Evolutionary conservation across 441 rosid genomes (phyloP).

Genomic region (Mallotus japonicus): DNA sequence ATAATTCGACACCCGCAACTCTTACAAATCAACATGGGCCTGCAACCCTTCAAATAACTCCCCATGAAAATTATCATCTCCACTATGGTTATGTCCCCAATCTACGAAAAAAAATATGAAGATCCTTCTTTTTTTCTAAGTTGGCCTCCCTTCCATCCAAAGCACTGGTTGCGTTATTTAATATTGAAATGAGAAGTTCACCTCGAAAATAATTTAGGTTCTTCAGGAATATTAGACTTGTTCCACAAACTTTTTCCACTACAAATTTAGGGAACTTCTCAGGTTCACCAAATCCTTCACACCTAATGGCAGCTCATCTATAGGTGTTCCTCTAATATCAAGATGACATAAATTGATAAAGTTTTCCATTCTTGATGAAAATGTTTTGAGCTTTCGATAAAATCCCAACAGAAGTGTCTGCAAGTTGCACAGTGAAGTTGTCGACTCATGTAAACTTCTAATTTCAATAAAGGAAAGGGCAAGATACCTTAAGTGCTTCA

Average conservation of each 20-base stretch:
- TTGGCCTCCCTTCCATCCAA: slow-evolving; percentile 14
- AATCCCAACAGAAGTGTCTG: neutral
- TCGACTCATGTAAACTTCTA: neutral
- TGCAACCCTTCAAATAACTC: slow-evolving; percentile 22
- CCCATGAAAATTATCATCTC: neutral
- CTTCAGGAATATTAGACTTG: neutral
- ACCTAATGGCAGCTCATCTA: too few species aligned
- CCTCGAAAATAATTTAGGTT: neutral
- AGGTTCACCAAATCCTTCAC: too few species aligned
- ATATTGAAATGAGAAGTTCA: slow-evolving; percentile 1
- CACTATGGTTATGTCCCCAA: neutral
- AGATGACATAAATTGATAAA: too few species aligned
- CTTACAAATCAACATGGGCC: slow-evolving; percentile 21
- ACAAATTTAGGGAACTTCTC: neutral
- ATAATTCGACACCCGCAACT: slow-evolving; percentile 6
- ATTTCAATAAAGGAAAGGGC: neutral
- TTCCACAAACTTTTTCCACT: neutral
- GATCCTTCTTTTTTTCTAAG: slow-evolving; percentile 12
- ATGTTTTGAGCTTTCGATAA: neutral
- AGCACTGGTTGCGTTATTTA: slow-evolving; percentile 15
- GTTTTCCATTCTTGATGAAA: neutral
- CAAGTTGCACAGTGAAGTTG: neutral
- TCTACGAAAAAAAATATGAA: slow-evolving; percentile 18
- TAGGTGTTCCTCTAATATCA: too few species aligned
- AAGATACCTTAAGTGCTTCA: slow-evolving; percentile 6